Conservation (phyloP, 2,329 filamentous ascomycete species). For the Bipolaris zeicola region DNA sequence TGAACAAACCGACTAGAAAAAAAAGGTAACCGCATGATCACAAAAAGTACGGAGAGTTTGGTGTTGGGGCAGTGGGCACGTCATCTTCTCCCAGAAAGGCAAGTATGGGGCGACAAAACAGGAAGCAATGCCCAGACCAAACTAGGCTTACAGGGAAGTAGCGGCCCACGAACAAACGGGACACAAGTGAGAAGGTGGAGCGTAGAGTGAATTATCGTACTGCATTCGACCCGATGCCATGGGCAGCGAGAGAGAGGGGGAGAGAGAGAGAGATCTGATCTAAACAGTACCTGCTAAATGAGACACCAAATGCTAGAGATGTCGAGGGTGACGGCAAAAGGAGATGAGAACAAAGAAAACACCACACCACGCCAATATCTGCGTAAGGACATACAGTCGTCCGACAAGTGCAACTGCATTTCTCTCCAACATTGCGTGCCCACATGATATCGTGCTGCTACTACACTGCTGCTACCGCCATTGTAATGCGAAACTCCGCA, state of each 20-base stretch:
- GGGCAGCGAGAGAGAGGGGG: slow-evolving; percentile 24
- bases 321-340: slow-evolving; percentile 28
- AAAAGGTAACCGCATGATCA: background rate
- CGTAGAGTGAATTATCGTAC: slow-evolving; percentile 27
- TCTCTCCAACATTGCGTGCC: slow-evolving; percentile 38
- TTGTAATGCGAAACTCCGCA: slow-evolving; percentile 24
- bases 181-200: background rate
- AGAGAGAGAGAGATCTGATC: slow-evolving; percentile 30
- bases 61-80: slow-evolving; percentile 14
- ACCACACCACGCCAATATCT: slow-evolving; percentile 44
- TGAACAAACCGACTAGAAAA: background rate
- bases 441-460: slow-evolving; percentile 34
- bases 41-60: background rate
- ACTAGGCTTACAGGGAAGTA: slow-evolving; percentile 23
- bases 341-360: slow-evolving; percentile 31
- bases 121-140: slow-evolving; percentile 27
- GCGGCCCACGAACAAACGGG: slow-evolving; percentile 13
- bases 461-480: slow-evolving; percentile 24
- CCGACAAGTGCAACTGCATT: slow-evolving; percentile 33
- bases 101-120: slow-evolving; percentile 19
- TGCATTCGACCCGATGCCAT: slow-evolving; percentile 33
- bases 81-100: slow-evolving; percentile 22
- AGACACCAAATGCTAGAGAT: slow-evolving; percentile 40
- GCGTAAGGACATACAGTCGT: slow-evolving; percentile 45
- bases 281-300: slow-evolving; percentile 41